Conservation (phyloP, 1,284 basidiomycete genomes). For the Takashimella tepidaria region DNA sequence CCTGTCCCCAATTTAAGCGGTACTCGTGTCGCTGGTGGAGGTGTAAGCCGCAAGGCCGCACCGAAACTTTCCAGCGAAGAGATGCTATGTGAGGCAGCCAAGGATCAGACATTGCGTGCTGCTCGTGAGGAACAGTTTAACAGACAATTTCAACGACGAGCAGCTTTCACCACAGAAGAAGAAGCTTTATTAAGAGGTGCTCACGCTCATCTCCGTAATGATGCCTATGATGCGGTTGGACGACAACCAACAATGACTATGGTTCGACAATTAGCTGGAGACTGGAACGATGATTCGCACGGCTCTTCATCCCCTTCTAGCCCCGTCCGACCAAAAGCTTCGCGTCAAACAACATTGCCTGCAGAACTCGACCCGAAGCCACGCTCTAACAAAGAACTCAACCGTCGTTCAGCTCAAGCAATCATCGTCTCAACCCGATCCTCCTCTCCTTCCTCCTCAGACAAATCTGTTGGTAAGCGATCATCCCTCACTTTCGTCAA, state of each 20-base stretch:
- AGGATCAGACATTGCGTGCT: background rate
- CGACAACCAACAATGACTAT: background rate
- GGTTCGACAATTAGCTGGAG: slow-evolving; percentile 1
- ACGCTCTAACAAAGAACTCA: background rate
- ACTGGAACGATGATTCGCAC: slow-evolving; percentile 3
- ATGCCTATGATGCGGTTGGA: background rate
- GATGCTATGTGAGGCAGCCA: background rate
- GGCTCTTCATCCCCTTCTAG: background rate
- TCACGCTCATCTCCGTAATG: slow-evolving; percentile 4
- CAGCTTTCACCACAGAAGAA: slow-evolving; percentile 2
- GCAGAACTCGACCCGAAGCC: background rate
- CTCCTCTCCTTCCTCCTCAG: slow-evolving; percentile 1
- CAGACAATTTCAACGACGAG: background rate
- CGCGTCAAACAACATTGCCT: slow-evolving; percentile 10
- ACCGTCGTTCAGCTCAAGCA: background rate
- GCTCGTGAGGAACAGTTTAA: slow-evolving; percentile 1
- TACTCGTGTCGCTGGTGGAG: slow-evolving; percentile 1
- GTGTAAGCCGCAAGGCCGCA: slow-evolving; percentile 9
- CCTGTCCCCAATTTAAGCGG: background rate
- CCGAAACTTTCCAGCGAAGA: slow-evolving; percentile 11
- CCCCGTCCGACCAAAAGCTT: background rate
- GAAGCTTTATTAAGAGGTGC: slow-evolving; percentile 2
- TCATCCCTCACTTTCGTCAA: slow-evolving; percentile 3
- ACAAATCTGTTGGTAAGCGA: background rate
- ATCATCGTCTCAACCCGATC: background rate